Conservation (phyloP, 192 early-diverging fungal genomes). For the Backusella australiensis region DNA sequence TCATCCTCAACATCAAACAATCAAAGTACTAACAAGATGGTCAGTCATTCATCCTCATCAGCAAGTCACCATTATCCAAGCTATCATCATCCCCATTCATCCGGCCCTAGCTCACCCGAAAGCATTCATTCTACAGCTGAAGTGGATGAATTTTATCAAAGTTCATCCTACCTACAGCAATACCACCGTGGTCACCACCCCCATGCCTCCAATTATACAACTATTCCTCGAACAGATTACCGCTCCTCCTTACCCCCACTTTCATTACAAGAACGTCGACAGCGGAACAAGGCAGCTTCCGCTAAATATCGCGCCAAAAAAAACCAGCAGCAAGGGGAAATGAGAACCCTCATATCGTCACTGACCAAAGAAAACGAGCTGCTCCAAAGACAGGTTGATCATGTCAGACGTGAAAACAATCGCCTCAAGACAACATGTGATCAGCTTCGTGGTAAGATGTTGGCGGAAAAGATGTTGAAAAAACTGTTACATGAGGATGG, state of each 20-base stretch:
- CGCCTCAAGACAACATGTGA: constrained; percentile 42
- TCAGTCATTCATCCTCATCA: neutral
- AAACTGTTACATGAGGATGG: neutral
- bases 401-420: constrained; percentile 41
- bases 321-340: constrained; percentile 52
- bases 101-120: neutral
- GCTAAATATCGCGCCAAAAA: constrained; percentile 59
- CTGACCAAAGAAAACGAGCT: constrained; percentile 43
- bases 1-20: neutral
- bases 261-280: constrained; percentile 45
- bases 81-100: neutral
- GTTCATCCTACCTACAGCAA: neutral
- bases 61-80: neutral
- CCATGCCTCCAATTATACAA: neutral
- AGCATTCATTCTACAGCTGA: neutral
- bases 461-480: constrained; percentile 48
- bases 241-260: constrained; percentile 24
- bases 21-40: neutral
- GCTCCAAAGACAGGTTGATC: constrained; percentile 42
- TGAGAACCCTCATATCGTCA: constrained; percentile 40
- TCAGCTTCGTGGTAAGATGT: constrained; percentile 45
- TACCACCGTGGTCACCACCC: neutral
- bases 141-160: neutral
- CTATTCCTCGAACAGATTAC: neutral
- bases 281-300: constrained; percentile 57